Conservation (phyloP, 305 asterid species). For the Fraxinus baroniana region DNA sequence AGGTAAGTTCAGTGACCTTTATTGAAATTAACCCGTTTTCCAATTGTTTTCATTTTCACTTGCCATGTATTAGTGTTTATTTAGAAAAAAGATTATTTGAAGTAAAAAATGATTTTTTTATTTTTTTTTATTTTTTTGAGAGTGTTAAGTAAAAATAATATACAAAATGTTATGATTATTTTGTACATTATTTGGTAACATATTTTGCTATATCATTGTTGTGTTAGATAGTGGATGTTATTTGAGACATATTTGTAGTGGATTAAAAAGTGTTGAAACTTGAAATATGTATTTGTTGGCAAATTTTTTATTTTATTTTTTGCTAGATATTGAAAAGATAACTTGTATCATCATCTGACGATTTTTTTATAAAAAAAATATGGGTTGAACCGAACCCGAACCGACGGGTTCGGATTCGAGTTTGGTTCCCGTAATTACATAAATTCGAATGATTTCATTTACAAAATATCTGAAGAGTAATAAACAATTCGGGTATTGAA, state of each 20-base stretch:
- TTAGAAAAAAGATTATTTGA: too few species aligned
- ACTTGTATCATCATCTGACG: background rate
- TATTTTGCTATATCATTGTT: background rate
- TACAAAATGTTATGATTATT: too few species aligned
- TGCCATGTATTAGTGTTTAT: background rate
- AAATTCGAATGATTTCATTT: too few species aligned
- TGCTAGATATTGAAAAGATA: too few species aligned
- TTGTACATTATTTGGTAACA: background rate
- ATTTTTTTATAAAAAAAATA: too few species aligned
- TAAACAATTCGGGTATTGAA: background rate
- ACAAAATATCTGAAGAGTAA: background rate
- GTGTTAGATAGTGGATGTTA: background rate
- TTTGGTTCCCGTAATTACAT: background rate
- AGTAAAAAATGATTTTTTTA: background rate
- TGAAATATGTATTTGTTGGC: background rate
- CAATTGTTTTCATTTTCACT: background rate
- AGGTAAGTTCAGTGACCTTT: too few species aligned
- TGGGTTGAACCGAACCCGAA: background rate
- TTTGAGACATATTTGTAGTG: background rate
- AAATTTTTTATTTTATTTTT: too few species aligned
- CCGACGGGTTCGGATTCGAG: background rate
- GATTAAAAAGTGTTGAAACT: too few species aligned
- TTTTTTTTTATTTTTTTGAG: too few species aligned
- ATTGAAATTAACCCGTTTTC: too few species aligned
- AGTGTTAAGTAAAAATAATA: too few species aligned